These are phyloP conservation scores for Ustilago sp. DNA, from an alignment of 1,284 basidiomycete species.

Conservation along the genomic window DNA sequence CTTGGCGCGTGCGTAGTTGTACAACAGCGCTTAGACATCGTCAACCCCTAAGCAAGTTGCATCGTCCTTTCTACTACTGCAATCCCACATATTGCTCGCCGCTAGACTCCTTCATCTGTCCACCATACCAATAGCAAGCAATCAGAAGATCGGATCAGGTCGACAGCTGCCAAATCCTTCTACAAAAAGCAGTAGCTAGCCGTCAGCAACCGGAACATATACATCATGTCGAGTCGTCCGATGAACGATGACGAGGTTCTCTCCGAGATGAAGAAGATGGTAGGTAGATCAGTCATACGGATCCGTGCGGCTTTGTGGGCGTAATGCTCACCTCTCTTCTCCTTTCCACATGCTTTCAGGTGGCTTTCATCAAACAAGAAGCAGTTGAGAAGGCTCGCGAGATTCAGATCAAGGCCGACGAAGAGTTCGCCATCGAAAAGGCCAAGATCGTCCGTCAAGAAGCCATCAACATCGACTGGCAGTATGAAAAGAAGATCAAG, in stretches of 20 bases:
- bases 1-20: conserved; percentile 39
- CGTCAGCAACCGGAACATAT: neutral
- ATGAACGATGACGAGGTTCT: conserved; percentile 96
- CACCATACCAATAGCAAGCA: neutral
- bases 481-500: conserved; percentile 68
- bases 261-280: conserved; percentile 99
- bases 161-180: neutral
- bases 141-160: neutral
- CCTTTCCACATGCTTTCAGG: conserved; percentile 23
- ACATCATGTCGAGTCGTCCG: conserved; percentile 72
- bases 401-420: conserved; percentile 69
- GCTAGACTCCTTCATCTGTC: neutral
- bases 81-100: neutral
- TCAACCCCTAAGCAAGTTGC: neutral
- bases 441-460: conserved; percentile 68
- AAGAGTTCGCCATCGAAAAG: conserved; percentile 69
- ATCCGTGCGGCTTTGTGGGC: neutral
- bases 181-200: neutral
- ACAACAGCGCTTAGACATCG: neutral
- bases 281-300: conserved; percentile 16
- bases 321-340: neutral
- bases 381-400: conserved; percentile 69
- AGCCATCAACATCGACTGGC: conserved; percentile 63
- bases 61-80: neutral
- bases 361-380: conserved; percentile 69